Base-by-base conservation (phyloP, 2,329 filamentous ascomycete genomes). In the Aspergillus intermedius region DNA sequence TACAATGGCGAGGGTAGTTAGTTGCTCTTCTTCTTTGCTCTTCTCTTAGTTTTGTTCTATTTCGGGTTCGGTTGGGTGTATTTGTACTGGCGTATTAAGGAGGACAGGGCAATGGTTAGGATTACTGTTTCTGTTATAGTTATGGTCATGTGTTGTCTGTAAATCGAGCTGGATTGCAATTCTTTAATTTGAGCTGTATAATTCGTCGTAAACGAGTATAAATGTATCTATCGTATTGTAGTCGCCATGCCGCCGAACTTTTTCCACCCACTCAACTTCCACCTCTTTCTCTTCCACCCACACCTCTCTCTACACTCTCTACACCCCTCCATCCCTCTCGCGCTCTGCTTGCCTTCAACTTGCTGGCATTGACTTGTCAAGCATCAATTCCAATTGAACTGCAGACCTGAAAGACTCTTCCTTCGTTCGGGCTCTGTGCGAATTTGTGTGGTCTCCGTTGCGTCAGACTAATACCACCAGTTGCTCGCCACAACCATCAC, bases 311-410 rank as follows among this genome's bases (percentile, higher is more conserved):
- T 56, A 50, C 51, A 53, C 47, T 51, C 56, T 56, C 51, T 56
- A 54, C 51, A 51, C 47, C 49, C 47, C 59, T 53, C 61, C 56
- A 57, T 39, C 54, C 49, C 53, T 55, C 59, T 22, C 21, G 21
- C 53, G 54, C 60, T 58, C 60, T 57, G 53, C 52, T 50, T 49
- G 49, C 48, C 53, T 60, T 63, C 56, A 30, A 30, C 52, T 65
- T 67, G 71, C 72, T 74, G 72, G 71, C 72, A 75, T 75, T 75
- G 66, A 72, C 71, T 75, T 75, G 72, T 74, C 72, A 70, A 74
- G 72, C 71, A 70, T 60, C 56, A 65, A 60, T 58, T 56, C 52
- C 55, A 49, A 48, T 54, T 63, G 59, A 60, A 65, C 60, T 61
- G 60, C 60, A 60, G 61, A 64, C 50, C 50, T 49, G 53, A 55